Evolutionary conservation across 768 basidiomycete species (phyloP).

Genomic region (Leccinum imitatum): DNA sequence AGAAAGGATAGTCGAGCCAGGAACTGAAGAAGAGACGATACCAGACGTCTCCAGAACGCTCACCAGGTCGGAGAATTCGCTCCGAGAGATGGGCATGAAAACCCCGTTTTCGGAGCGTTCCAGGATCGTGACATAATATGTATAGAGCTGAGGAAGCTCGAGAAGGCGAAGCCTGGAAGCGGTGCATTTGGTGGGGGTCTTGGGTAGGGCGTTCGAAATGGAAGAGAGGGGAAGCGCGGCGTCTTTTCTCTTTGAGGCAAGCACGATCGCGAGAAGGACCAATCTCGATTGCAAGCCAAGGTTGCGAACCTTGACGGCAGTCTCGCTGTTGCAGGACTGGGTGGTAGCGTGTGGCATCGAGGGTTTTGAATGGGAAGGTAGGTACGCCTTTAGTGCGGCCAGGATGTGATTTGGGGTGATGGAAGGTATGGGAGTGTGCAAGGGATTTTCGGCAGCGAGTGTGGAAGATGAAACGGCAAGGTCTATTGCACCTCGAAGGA

Average conservation of each 20-base stretch:
- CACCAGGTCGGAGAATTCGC: slow-evolving; percentile 73
- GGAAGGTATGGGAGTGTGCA: slow-evolving; percentile 36
- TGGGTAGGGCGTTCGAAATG: slow-evolving; percentile 32
- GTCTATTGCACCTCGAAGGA: slow-evolving; percentile 78
- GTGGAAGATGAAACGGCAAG: slow-evolving; percentile 43
- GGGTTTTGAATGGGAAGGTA: slow-evolving; percentile 39
- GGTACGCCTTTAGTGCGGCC: slow-evolving; percentile 70
- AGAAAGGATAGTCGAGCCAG: slow-evolving; percentile 33
- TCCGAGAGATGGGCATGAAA: slow-evolving; percentile 64
- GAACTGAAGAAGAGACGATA: slow-evolving; percentile 43
- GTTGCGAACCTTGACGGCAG: slow-evolving; percentile 59
- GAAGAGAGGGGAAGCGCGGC: slow-evolving; percentile 52
- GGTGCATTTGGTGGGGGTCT: slow-evolving; percentile 54
- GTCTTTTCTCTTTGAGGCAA: slow-evolving; percentile 63
- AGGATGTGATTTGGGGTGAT: slow-evolving; percentile 71
- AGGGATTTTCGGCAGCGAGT: slow-evolving; percentile 22
- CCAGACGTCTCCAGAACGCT: slow-evolving; percentile 75
- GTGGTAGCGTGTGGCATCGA: slow-evolving; percentile 42
- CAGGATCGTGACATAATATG: slow-evolving; percentile 62
- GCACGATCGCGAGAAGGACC: slow-evolving; percentile 59
- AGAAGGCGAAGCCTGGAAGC: slow-evolving; percentile 40
- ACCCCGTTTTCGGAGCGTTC: slow-evolving; percentile 51
- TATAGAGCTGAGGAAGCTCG: slow-evolving; percentile 60
- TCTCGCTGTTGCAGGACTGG: too few species aligned
- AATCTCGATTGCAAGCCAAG: slow-evolving; percentile 76